A percentile compares a stretch with the other conserved stretches of the same genome.
These are phyloP conservation scores for Avena atlantica DNA, from an alignment of 176 grass and related monocot genomes.

Conservation along the genomic window DNA sequence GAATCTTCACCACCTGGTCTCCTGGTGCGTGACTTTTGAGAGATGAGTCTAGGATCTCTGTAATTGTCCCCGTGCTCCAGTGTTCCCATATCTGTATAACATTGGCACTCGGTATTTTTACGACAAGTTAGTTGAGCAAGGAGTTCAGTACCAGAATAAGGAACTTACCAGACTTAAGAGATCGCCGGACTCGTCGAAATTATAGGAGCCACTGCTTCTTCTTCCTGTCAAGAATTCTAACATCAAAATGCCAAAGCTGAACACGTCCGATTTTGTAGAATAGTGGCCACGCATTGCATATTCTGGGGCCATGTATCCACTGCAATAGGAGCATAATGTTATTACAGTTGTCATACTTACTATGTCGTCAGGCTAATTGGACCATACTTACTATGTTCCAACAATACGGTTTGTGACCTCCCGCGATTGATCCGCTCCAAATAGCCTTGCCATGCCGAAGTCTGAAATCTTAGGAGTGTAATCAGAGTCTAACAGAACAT, in stretches of 20 bases:
- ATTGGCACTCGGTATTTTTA: background rate
- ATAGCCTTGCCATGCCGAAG: conserved; percentile 66
- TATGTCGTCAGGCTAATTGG: background rate
- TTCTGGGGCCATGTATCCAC: conserved; percentile 58
- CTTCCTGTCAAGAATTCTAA: conserved; percentile 69
- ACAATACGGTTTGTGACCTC: conserved; percentile 54
- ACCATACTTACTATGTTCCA: conserved; percentile 78
- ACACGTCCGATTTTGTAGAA: conserved; percentile 69
- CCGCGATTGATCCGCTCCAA: conserved; percentile 53
- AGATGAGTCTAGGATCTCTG: conserved; percentile 47
- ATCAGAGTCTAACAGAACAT: conserved; percentile 32
- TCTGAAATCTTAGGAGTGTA: conserved; percentile 78
- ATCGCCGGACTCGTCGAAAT: conserved; percentile 46
- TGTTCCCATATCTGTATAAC: conserved; percentile 63
- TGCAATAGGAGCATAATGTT: conserved; percentile 23
- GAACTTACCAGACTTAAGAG: conserved; percentile 53
- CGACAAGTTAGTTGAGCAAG: background rate
- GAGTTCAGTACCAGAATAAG: background rate
- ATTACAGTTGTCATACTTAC: background rate
- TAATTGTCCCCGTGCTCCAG: conserved; percentile 51
- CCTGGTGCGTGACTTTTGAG: conserved; percentile 34
- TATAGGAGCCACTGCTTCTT: conserved; percentile 48
- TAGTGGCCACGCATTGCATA: conserved; percentile 70
- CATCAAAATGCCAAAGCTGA: conserved; percentile 69
- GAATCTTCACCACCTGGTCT: conserved; percentile 43